Conservation (phyloP, 108 stramenopile genomes). For the Cyclotella distinguenda region DNA sequence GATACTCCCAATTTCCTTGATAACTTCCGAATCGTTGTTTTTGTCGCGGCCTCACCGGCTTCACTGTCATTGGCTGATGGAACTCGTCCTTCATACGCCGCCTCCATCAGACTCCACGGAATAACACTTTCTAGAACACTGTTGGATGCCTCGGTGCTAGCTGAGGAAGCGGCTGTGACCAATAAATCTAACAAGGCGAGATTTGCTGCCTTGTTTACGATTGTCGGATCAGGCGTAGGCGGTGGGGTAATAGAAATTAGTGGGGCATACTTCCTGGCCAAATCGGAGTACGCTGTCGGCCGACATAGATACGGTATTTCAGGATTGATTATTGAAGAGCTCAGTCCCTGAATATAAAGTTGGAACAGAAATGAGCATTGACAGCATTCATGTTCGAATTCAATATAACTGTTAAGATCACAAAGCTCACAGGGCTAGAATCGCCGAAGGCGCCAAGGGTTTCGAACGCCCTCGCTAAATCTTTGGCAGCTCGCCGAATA, state of each 20-base stretch:
- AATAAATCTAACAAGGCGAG: conserved; percentile 31
- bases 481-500: conserved; percentile 57
- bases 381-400: background rate
- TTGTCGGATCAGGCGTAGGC: conserved; percentile 1
- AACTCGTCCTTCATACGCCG: conserved; percentile 35
- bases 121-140: conserved; percentile 10
- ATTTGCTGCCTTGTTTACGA: conserved; percentile 16
- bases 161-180: conserved; percentile 9
- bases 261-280: conserved; percentile 48
- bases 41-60: background rate
- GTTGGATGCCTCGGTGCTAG: conserved; percentile 8
- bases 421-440: conserved; percentile 46
- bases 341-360: background rate
- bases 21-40: background rate
- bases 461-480: conserved; percentile 74
- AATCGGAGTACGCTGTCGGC: conserved; percentile 59
- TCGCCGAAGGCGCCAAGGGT: conserved; percentile 70
- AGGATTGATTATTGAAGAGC: background rate
- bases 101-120: conserved; percentile 36
- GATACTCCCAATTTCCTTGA: conserved; percentile 22
- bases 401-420: no score
- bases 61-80: background rate
- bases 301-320: conserved; percentile 4
- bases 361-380: background rate
- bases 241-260: conserved; percentile 35